These are phyloP conservation scores for Mycena metata DNA, from an alignment of 768 basidiomycete species.

Conservation along the genomic window DNA sequence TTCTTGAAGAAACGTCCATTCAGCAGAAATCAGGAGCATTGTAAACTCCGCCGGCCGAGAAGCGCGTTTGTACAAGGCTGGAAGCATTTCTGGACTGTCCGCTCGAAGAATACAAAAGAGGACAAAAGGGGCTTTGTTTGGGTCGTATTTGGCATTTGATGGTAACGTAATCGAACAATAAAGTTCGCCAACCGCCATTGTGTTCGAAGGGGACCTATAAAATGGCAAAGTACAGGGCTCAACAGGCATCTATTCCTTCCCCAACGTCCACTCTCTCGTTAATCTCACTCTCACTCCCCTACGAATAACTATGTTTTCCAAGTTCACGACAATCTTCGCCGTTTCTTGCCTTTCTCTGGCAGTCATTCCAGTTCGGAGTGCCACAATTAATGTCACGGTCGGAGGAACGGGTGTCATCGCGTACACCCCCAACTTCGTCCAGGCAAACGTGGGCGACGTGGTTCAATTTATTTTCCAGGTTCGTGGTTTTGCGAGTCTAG, in stretches of 20 bases:
- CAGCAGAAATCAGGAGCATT: no score
- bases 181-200: no score
- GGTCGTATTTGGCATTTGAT: no score
- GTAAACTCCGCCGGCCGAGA: no score
- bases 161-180: no score
- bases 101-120: no score
- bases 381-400: conserved; percentile 59
- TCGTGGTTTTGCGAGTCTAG: no score
- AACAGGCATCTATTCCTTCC: background rate
- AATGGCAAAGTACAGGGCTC: background rate
- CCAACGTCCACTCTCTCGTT: conserved; percentile 21
- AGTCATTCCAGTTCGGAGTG: conserved; percentile 52
- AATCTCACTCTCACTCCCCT: conserved; percentile 29
- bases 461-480: conserved; percentile 69
- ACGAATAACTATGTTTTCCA: conserved; percentile 38
- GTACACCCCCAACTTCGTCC: conserved; percentile 52
- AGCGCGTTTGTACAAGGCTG: no score
- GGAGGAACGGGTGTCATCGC: conserved; percentile 59
- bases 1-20: background rate
- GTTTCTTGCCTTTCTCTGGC: conserved; percentile 44
- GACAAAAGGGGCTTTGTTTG: no score
- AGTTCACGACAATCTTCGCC: conserved; percentile 39
- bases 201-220: background rate
- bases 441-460: conserved; percentile 25
- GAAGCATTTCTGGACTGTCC: no score